Base-by-base conservation (phyloP, 805 yeast genomes). In the Kluyveromyces starmeri region DNA sequence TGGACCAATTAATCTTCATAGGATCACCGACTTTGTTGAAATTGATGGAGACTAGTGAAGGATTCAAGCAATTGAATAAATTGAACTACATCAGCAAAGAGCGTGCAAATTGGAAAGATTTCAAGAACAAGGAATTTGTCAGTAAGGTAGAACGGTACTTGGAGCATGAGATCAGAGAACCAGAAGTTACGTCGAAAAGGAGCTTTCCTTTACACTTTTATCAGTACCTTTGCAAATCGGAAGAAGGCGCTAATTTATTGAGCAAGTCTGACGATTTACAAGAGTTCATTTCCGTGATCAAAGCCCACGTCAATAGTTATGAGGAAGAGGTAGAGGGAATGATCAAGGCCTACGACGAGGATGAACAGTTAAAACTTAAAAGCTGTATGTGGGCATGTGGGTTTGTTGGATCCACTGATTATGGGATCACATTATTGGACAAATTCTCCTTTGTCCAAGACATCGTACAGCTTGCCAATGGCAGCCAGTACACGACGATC, bases 341-440 rank as follows among this genome's bases (percentile, higher is more conserved):
- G n/a, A 9, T 11, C 13, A 9, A 21, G 4, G 14, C 20, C 11
- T 5, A 13, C 13, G 46, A 42, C 6, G 37, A 34, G 4, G 66
- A 60, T 14, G 61, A 60, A 4, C 64, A 65, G 5, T 57, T 62
- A 7, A 68, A 67, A 41, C 55, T 89, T 17, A 84, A 83, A 50
- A 83, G 88, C 8, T 73, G 80, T 21, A 47, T 89, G 22, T 89
- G 96, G 96, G 78, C 94, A 2, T 65, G 84, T 21, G 96, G 96
- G 0, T 77, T 78, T 47, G 75, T 88, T 20, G 88, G 88, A 2
- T 72, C 86, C 1, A 72, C 85, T 1, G 70, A 70, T 7, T 60
- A 68, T 34, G 96, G 96, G 0, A 75, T 81, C 12, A 62, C 68
- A 12, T 59, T 78, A 27, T 46, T 77, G 23, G 83, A 76, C 39